Conservation (phyloP, 2,329 filamentous ascomycete species). For the Aspergillus brasiliensis region DNA sequence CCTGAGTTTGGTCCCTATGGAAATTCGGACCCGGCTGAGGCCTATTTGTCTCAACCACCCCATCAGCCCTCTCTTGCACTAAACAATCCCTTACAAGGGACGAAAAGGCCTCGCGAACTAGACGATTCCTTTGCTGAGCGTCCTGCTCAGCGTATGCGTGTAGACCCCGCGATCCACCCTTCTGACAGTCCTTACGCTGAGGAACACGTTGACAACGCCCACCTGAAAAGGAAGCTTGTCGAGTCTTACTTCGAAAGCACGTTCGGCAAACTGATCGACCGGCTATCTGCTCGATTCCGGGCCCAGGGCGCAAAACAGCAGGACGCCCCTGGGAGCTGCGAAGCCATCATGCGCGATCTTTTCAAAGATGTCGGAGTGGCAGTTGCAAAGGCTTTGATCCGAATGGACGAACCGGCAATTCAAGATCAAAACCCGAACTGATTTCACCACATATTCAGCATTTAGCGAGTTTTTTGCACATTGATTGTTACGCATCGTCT, state of each 20-base stretch:
- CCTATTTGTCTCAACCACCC: not conserved
- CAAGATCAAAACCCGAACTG: not conserved
- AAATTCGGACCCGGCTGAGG: not conserved
- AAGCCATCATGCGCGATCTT: conserved; percentile 21
- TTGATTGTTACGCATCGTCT: not conserved
- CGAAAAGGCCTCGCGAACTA: conserved; percentile 19
- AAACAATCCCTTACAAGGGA: not conserved
- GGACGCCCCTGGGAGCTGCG: conserved; percentile 15
- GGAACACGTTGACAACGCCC: not conserved
- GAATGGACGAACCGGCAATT: conserved; percentile 14
- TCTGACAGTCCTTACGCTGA: conserved; percentile 7
- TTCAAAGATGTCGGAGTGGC: conserved; percentile 21
- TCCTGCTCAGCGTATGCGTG: conserved; percentile 15
- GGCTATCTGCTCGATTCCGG: conserved; percentile 15
- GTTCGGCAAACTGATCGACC: conserved; percentile 20
- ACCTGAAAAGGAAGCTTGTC: not conserved
- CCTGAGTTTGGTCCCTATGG: not conserved
- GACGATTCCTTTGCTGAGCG: conserved; percentile 14
- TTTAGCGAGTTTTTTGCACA: not conserved
- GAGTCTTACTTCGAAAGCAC: conserved; percentile 15
- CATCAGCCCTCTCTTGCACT: not conserved
- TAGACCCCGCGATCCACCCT: conserved; percentile 6
- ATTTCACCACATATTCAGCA: not conserved
- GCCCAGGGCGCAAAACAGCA: conserved; percentile 13
- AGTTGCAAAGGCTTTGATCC: conserved; percentile 17